A percentile compares a stretch with the other conserved stretches of the same genome.
Evolutionary conservation across 306 rosid genomes (phyloP).

Genomic region (Lathyrus sativus): DNA sequence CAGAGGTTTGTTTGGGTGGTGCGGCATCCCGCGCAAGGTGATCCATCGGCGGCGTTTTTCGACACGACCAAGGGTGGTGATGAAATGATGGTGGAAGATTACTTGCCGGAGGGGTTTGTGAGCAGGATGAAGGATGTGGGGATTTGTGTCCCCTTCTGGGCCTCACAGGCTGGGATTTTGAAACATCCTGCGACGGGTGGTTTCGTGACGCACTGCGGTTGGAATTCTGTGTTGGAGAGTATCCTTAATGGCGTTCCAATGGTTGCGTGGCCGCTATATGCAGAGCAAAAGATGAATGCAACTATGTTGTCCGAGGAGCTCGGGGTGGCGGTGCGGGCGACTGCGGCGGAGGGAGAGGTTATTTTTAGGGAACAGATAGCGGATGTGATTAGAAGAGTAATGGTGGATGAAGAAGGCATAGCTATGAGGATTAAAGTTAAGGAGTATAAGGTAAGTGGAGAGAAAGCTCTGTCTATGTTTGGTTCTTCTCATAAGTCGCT

Average conservation of each 20-base stretch:
- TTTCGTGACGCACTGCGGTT: slow-evolving; percentile 53
- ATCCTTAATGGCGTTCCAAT: slow-evolving; percentile 48
- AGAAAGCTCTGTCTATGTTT: slow-evolving; percentile 38
- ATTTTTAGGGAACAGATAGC: slow-evolving; percentile 48
- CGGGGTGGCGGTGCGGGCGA: slow-evolving; percentile 46
- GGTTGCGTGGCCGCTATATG: slow-evolving; percentile 73
- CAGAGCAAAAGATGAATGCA: slow-evolving; percentile 71
- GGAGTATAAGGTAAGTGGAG: slow-evolving; percentile 35
- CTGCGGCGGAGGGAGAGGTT: slow-evolving; percentile 26
- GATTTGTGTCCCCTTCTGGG: slow-evolving; percentile 50
- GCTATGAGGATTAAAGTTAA: slow-evolving; percentile 20
- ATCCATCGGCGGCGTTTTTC: slow-evolving; percentile 37
- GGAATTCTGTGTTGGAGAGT: slow-evolving; percentile 63
- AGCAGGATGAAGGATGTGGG: slow-evolving; percentile 42
- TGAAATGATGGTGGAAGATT: not conserved
- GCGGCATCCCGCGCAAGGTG: slow-evolving; percentile 41
- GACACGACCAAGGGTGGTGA: not conserved
- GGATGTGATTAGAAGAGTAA: slow-evolving; percentile 49
- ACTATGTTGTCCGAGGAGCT: slow-evolving; percentile 47
- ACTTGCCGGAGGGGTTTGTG: slow-evolving; percentile 57
- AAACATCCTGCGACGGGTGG: slow-evolving; percentile 53
- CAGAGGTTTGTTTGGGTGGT: slow-evolving; percentile 81
- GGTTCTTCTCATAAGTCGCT: slow-evolving; percentile 49
- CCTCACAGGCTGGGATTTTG: slow-evolving; percentile 55
- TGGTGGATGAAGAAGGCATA: slow-evolving; percentile 46